Evolutionary conservation across 371 early-diverging fungal species (phyloP), one percentile per base, ranked within the genome.

Genomic region (Zancudomyces culisetae): DNA sequence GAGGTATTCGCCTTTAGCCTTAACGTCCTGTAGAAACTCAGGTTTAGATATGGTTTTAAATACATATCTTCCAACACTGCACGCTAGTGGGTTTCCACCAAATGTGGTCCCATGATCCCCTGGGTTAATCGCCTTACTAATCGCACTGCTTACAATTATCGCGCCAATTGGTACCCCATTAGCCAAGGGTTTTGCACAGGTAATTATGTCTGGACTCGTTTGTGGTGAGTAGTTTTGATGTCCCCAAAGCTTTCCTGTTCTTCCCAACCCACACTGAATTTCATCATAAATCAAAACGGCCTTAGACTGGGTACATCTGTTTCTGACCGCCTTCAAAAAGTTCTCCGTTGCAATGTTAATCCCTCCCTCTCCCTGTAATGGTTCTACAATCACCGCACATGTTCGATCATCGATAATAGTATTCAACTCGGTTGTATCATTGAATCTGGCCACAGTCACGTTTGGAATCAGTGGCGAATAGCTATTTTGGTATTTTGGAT

Each of bases 111-210:
- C 95, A 59, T 95, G 96, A 56, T 91, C 92, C 53, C 91, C 86
- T 27, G 75, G 60, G 27, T 76, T 75, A 63, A 95, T 81, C 54
- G 75, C 59, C 20, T 75, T 73, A 8, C 87, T 87, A 19, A 93
- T 85, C 54, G 70, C 63, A 29, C 75, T 70, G 42, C 73, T 70
- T 47, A 83, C 75, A 58, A 93, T 56, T 55, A 83, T 76, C 27
- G 94, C 94, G 60, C 95, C 92, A 56, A 93, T 86, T n/a, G 97
- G 97, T 15, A 92, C 65, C 47, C 96, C 96, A 68, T 90, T 90
- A 29, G 89, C 94, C 43, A 95, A 73, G 23, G 96, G 94, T 60
- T 95, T 95, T 52, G 94, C 96, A 72, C 85, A 72, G 24, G 91
- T 88, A 56, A 94, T 54, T 18, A 95, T 73, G 70, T 95, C 96